A percentile compares a stretch with the other conserved stretches of the same genome.
phyloP scores from a whole-genome alignment of 768 basidiomycete genomes.

The Sporobolomyces pararoseus region DNA sequence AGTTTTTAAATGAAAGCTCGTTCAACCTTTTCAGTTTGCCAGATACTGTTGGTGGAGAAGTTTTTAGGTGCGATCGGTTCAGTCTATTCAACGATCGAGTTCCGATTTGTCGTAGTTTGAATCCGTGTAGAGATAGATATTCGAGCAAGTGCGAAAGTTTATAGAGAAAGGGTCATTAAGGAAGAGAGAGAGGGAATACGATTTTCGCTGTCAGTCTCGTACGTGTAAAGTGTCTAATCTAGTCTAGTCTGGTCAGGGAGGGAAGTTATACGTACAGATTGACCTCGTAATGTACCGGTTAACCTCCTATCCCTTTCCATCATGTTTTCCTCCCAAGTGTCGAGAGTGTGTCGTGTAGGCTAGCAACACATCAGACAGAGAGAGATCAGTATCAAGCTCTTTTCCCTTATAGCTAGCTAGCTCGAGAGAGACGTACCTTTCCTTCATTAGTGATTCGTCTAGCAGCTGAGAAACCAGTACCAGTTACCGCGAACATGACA shows the following conservation, averaged over 20 bases:
- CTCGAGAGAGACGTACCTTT: slow-evolving; percentile 59
- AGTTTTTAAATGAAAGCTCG: slow-evolving; percentile 34
- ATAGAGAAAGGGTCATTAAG: neutral
- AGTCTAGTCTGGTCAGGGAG: too few species aligned
- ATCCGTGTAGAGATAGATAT: too few species aligned
- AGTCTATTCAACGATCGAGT: slow-evolving; percentile 54
- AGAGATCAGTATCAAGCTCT: too few species aligned
- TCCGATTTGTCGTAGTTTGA: too few species aligned
- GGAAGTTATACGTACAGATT: slow-evolving; percentile 80
- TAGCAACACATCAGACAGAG: slow-evolving; percentile 50
- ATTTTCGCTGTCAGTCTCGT: neutral
- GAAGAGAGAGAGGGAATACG: neutral
- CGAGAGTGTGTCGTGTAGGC: slow-evolving; percentile 79
- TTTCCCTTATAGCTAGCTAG: too few species aligned
- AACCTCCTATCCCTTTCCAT: slow-evolving; percentile 83
- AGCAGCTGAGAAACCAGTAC: slow-evolving; percentile 76
- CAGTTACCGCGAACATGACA: slow-evolving; percentile 70
- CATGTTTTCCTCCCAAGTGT: slow-evolving; percentile 93
- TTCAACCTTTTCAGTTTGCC: slow-evolving; percentile 62
- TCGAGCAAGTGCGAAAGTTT: neutral
- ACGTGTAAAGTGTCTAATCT: too few species aligned
- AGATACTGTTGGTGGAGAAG: slow-evolving; percentile 69
- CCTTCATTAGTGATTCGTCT: slow-evolving; percentile 79
- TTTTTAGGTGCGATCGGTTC: slow-evolving; percentile 64
- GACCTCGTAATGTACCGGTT: slow-evolving; percentile 81